Conservation (phyloP, 2,329 filamentous ascomycete species). For the Xylariaceae sp. region DNA sequence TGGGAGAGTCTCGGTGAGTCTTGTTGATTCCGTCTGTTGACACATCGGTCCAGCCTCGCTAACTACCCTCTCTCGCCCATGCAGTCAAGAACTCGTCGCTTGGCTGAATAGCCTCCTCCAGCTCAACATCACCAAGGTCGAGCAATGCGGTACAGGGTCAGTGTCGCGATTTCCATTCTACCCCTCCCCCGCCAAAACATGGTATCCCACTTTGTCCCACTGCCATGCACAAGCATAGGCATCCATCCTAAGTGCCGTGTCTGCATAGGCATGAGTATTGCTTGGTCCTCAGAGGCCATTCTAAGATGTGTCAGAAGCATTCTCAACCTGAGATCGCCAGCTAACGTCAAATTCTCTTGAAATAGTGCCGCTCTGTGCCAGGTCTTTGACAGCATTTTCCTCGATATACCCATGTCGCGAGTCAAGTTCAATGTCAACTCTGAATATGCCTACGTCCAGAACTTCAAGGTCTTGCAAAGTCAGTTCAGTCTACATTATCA, state of each 20-base stretch:
- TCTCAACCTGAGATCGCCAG: too few relatives aligned
- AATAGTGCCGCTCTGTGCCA: slow-evolving; percentile 89
- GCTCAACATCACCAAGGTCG: slow-evolving; percentile 97
- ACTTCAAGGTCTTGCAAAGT: slow-evolving; percentile 98
- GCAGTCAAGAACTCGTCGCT: slow-evolving; percentile 88
- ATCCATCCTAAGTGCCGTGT: too few relatives aligned
- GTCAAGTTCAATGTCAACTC: slow-evolving; percentile 98
- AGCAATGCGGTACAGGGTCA: slow-evolving; percentile 98
- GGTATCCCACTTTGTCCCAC: slow-evolving; percentile 1
- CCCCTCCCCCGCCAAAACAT: slow-evolving; percentile 23
- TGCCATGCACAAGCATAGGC: neutral
- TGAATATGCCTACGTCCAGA: slow-evolving; percentile 96
- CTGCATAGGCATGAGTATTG: too few relatives aligned
- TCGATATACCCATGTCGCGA: slow-evolving; percentile 87
- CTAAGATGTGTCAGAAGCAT: too few relatives aligned
- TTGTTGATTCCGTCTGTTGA: too few relatives aligned
- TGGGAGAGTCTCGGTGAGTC: slow-evolving; percentile 18
- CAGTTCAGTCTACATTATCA: slow-evolving; percentile 32
- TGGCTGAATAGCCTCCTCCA: slow-evolving; percentile 98
- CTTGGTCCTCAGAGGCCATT: too few relatives aligned
- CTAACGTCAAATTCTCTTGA: neutral
- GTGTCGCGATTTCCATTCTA: slow-evolving; percentile 27
- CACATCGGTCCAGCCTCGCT: neutral
- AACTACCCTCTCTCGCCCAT: neutral
- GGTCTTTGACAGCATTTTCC: slow-evolving; percentile 97